Evolutionary conservation across 2,329 filamentous ascomycete genomes (phyloP), one percentile per base, ranked within the genome.

Genomic region (Penicillium sp.): DNA sequence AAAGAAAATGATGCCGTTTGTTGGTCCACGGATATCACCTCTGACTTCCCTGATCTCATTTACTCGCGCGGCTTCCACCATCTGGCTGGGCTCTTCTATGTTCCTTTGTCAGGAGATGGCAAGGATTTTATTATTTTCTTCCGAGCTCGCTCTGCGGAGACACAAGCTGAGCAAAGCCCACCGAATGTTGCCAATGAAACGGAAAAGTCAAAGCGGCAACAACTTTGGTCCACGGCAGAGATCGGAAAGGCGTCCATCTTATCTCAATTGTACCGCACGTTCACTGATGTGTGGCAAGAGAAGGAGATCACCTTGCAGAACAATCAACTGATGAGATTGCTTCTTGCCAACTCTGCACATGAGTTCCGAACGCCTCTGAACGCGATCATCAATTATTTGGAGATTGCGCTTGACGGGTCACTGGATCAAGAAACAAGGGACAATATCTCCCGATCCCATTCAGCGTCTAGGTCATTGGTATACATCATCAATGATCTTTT

Each of bases 321-420:
- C 68, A 94, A 88, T 63, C 88, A 92, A 58, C 77, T 96, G 3
- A 95, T 90, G 2, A 81, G 84, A 46, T 73, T 96, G 4, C 72
- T 96, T 1, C 79, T 96, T 14, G 89, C 91, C 4, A 96, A 96
- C 62, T 94, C 90, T 0, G 91, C 91, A 0, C 92, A 96, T 61
- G 91, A 96, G 75, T 90, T 96, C 11, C 86, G 92, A 45, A 96
- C 91, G 1, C 91, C 91, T 0, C 76, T 96, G 2, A 96, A 96
- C 63, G 91, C 91, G n/a, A 95, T 96, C 64, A 95, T 96, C 73
- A 96, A 96, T 62, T 96, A 94, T 63, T 81, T 96, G 1, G 91
- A 96, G 63, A 95, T 96, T 60, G 91, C 90, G 0, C 75, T 96
- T 1, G 92, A 96, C 72, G 90, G 90, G 0, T 76, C 79, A 0